Base-by-base conservation (phyloP, 2,329 filamentous ascomycete genomes). In the Fusarium sp. region DNA sequence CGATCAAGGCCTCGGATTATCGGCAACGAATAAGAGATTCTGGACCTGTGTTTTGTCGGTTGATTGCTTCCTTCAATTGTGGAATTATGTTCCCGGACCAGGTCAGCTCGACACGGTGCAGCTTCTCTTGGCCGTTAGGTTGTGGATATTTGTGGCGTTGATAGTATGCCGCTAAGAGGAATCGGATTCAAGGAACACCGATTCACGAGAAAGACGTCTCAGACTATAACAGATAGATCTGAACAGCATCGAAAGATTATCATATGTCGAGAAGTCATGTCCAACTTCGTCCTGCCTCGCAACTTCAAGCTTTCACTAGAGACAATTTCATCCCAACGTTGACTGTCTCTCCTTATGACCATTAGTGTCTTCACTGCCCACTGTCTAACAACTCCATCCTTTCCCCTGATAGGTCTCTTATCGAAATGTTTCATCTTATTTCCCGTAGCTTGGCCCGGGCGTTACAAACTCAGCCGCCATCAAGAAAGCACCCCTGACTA, bases 341-440 rank as follows among this genome's bases (percentile, higher is more conserved):
- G 10, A 39, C 49, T 49, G 21, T 60, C 46, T 48, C 42, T 39
- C 31, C 50, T 44, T 19, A 58, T 19, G 11, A 18, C 37, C 28
- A 34, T 23, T 37, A 9, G 18, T 25, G 13, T 21, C 49, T 19
- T 19, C 18, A n/a, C 37, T n/a, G 13, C 39, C 8, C 30, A 62
- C 30, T 5, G 31, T n/a, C 43, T 41, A 31, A 51, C 37, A 18
- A 21, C 30, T 8, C 30, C 55, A 60, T 62, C 30, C 25, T 25
- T 12, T 45, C 23, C 41, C 30, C 18, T 51, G 34, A 37, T n/a
- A 37, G 34, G 34, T 37, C 34, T 37, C 18, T n/a, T 6, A n/a
- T 50, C 14, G 18, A 30, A 42, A 23, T 56, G 55, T 52, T 66
- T 66, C 55, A 66, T 66, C 59, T 66, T 49, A 60, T 66, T 48